phyloP scores from a whole-genome alignment of 2,329 filamentous ascomycete genomes.

The Apiospora hydei region DNA sequence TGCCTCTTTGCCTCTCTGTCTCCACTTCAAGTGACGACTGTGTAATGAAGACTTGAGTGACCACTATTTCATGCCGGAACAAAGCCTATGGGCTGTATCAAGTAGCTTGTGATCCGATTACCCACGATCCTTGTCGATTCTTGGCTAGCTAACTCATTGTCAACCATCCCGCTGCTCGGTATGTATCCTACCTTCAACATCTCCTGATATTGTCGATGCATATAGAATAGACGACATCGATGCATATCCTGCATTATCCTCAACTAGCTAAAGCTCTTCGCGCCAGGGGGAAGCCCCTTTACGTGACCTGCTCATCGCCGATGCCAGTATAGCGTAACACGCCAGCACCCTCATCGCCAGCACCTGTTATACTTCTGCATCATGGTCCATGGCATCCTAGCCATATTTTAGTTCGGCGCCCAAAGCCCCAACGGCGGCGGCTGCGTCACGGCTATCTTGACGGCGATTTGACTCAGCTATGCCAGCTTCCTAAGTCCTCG shows the following conservation, averaged over 20 bases:
- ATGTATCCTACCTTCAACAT: no score
- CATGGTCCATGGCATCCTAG: conserved; percentile 50
- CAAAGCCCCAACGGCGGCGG: conserved; percentile 70
- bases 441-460: conserved; percentile 51
- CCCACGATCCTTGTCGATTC: neutral
- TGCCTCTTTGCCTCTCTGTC: neutral
- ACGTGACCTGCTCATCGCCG: no score
- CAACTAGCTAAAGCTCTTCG: no score
- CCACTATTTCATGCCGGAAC: neutral
- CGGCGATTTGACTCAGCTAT: conserved; percentile 62
- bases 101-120: neutral
- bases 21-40: no score
- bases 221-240: no score
- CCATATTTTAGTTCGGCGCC: conserved; percentile 52
- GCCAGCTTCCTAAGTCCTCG: conserved; percentile 45
- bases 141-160: neutral
- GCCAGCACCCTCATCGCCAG: no score
- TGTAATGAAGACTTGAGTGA: neutral
- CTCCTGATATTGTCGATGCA: no score
- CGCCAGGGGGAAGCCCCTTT: no score
- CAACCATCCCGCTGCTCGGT: neutral
- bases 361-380: conserved; percentile 44
- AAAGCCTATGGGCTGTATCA: no score
- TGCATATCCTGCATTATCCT: no score
- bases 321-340: no score